phyloP scores from a whole-genome alignment of 176 grass and related monocot genomes.

The Dactylis glomerata region DNA sequence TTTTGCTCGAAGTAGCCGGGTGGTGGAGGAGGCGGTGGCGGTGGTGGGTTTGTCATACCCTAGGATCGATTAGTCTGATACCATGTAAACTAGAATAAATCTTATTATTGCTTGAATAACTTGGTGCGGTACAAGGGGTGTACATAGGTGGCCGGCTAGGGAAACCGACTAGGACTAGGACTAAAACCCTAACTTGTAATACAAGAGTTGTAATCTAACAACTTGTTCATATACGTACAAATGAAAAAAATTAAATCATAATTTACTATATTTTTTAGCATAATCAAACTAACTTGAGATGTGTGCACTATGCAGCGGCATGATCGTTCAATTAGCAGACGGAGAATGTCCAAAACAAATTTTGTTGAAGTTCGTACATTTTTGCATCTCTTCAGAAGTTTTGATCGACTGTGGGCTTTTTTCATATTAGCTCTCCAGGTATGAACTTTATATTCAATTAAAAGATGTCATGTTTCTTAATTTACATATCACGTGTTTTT shows the following conservation, averaged over 20 bases:
- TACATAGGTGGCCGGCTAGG: no score
- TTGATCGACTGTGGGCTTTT: slow-evolving; percentile 97
- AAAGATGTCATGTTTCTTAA: slow-evolving; percentile 21
- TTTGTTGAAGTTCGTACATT: slow-evolving; percentile 99
- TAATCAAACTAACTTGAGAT: slow-evolving; percentile 22
- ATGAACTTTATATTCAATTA: slow-evolving; percentile 17
- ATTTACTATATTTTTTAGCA: background rate
- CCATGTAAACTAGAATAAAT: no score
- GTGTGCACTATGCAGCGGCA: slow-evolving; percentile 24
- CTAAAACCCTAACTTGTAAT: no score
- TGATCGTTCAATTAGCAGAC: slow-evolving; percentile 33
- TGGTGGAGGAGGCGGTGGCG: no score
- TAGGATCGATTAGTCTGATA: no score
- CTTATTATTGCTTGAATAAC: no score
- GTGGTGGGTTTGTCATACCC: no score
- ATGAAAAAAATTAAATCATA: slow-evolving; percentile 22
- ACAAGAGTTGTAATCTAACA: no score
- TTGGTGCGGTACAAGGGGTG: no score
- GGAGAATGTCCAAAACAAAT: slow-evolving; percentile 78
- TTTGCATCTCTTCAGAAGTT: slow-evolving; percentile 95
- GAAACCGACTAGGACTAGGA: no score
- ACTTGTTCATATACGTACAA: no score
- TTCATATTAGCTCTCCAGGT: slow-evolving; percentile 96
- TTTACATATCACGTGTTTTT: slow-evolving; percentile 20
- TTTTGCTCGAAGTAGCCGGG: no score